Base-by-base conservation (phyloP, 1,139 yeast species). In the Lodderomyces pseudojiufengensis region DNA sequence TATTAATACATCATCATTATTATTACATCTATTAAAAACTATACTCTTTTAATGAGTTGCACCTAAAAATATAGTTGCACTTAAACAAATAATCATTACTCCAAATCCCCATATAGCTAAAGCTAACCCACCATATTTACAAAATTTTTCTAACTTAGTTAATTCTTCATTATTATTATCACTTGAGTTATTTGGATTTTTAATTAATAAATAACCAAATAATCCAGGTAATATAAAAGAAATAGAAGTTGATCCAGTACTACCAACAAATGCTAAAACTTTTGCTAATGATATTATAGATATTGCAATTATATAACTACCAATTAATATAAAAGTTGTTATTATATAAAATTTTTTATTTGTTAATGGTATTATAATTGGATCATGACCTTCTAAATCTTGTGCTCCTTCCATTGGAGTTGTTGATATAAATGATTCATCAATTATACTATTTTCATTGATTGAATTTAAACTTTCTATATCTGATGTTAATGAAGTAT, bases 181-280 rank as follows among this genome's bases (percentile, higher is more conserved):
- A 32, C 5, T 15, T 8, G 30, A 11, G 27, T 13, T 13, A 5
- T 58, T 53, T 36, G 63, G 54, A 28, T 80, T 66, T 49, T 61
- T 59, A 45, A 83, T 74, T 46, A 88, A 69, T 48, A 76, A 73
- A 61, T 73, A 87, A 9, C 95, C 95, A 59, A 90, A 90, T 25
- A 88, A 65, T 0, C 97, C 97, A 0, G 97, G 97, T 38, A 90
- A 70, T 36, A 90, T 88, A 56, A 90, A 90, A 11, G 96, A 85
- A 40, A 90, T 90, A 10, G 95, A 82, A 0, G 97, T 88, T 2
- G 95, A 86, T 0, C 97, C 97, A 0, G 97, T 90, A 3, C 95
- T 83, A 2, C 97, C 97, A 5, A 90, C 97, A 59, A 90, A 79
- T 4, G 96, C 95, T 43, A 90, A 69, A 26, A 92, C 95, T 39